Percentiles rank a stretch among this genome's conserved stretches.
These are phyloP conservation scores for Ustulina deusta DNA, from an alignment of 2,329 filamentous ascomycete species.

Conservation along the genomic window DNA sequence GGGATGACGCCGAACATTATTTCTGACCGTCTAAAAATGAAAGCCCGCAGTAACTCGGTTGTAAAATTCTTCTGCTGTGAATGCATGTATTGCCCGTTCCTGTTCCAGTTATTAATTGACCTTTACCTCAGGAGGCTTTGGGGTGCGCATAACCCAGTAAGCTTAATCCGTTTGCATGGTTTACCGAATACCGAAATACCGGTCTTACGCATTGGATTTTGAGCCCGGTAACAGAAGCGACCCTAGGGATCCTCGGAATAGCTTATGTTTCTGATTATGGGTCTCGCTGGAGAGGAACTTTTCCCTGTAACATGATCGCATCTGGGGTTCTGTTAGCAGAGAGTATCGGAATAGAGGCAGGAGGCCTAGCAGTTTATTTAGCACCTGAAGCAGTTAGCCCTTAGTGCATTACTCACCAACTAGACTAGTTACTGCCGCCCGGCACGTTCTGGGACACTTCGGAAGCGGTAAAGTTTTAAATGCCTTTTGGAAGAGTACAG, in stretches of 20 bases:
- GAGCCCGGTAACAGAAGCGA: neutral
- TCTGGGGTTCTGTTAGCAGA: neutral
- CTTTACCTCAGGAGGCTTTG: neutral
- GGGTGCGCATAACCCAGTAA: neutral
- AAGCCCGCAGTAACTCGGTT: neutral
- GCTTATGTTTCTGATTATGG: neutral
- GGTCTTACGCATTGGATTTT: neutral
- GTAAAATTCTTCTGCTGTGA: neutral
- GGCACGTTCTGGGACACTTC: no score
- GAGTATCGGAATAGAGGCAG: neutral
- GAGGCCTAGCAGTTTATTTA: no score
- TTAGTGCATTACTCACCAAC: no score
- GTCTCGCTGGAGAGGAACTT: neutral
- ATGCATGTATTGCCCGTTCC: neutral
- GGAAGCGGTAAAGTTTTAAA: no score
- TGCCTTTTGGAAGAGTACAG: no score
- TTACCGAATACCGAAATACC: conserved; percentile 17
- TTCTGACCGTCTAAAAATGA: neutral
- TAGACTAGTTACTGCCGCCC: no score
- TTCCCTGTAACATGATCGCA: neutral
- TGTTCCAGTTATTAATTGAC: neutral
- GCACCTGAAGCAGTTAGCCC: no score
- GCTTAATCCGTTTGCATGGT: neutral
- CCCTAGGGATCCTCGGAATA: neutral
- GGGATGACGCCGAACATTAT: conserved; percentile 23